Base-by-base conservation (phyloP, 225 moss, liverwort and hornwort genomes). In the Takakia lepidozioides region DNA sequence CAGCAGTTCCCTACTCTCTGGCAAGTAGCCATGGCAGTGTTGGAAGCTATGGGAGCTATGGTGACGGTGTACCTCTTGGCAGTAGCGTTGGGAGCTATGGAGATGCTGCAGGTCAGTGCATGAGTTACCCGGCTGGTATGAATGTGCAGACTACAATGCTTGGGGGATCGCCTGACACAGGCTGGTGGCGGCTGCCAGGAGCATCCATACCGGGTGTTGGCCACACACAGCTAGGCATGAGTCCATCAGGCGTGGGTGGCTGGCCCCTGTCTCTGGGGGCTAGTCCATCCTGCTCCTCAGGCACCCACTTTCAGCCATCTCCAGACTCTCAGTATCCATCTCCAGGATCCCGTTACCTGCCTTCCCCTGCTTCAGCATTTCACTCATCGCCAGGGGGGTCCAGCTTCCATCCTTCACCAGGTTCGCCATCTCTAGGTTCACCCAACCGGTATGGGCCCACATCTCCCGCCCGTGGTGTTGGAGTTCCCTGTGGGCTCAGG, bases 1-100 rank as follows among this genome's bases (percentile, higher is more conserved):
- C 69, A 18, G 57, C 54, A 23, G 55, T 43, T 36, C 72, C 65
- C 41, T 62, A 58, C 32, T 78, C 72, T 3, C 55, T 64, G 43
- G 72, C 72, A 32, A 78, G 77, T 54, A 78, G 72, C 38, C 68
- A 62, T 35, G 72, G 72, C 27, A 78, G 77, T 40, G 49, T 30
- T 0, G 67, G 73, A 28, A 79, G 78, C 63, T 70, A 55, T 46
- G 78, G 78, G 41, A 79, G 78, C 11, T 70, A 43, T 25, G 73
- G 73, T 42, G 78, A 78, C 25, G 65, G 58, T 48, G 28, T 30
- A 11, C 29, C 25, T 52, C 23, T 55, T 3, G 68, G 72, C 22
- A 61, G 56, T n/a, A 74, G 68, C 35, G 72, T 73, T 66, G 78
- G 66, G 25, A 67, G 73, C 54, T 67, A 53, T 20, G 52, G 59